phyloP scores from a whole-genome alignment of 2,329 filamentous ascomycete genomes.

The Truncatella angustata region DNA sequence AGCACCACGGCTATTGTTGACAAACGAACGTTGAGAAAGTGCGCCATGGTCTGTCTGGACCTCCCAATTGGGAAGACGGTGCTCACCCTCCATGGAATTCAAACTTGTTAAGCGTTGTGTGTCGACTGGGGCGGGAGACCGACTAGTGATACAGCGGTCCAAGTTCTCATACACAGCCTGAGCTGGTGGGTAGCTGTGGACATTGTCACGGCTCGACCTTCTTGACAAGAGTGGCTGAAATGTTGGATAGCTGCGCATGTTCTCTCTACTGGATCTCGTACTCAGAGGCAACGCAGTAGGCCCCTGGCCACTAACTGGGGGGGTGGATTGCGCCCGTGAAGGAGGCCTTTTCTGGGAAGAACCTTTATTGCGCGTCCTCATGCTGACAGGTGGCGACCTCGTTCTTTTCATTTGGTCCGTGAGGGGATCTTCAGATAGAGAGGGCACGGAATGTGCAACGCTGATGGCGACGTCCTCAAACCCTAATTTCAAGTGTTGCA shows the following conservation, averaged over 20 bases:
- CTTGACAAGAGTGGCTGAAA: conserved; percentile 8
- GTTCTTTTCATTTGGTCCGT: conserved; percentile 22
- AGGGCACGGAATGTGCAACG: neutral
- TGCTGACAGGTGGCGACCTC: conserved; percentile 40
- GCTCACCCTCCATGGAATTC: conserved; percentile 9
- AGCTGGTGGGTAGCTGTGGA: conserved; percentile 18
- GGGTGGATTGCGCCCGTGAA: conserved; percentile 34
- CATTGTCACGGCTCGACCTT: conserved; percentile 17
- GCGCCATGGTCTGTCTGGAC: conserved; percentile 26
- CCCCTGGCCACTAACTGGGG: conserved; percentile 20
- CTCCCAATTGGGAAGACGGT: conserved; percentile 26
- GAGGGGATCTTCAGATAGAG: too few species aligned
- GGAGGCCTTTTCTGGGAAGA: conserved; percentile 32
- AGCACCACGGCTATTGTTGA: conserved; percentile 28
- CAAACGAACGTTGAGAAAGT: conserved; percentile 23
- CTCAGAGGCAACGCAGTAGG: conserved; percentile 18
- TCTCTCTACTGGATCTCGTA: conserved; percentile 30
- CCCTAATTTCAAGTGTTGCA: neutral
- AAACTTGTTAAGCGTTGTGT: conserved; percentile 22
- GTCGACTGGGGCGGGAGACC: conserved; percentile 21
- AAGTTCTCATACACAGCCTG: conserved; percentile 15
- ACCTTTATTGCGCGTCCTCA: conserved; percentile 37
- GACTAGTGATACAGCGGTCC: conserved; percentile 16
- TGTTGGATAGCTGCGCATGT: conserved; percentile 20
- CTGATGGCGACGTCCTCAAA: neutral